These are phyloP conservation scores for Geosmithia flava DNA, from an alignment of 2,329 filamentous ascomycete species.

Conservation along the genomic window DNA sequence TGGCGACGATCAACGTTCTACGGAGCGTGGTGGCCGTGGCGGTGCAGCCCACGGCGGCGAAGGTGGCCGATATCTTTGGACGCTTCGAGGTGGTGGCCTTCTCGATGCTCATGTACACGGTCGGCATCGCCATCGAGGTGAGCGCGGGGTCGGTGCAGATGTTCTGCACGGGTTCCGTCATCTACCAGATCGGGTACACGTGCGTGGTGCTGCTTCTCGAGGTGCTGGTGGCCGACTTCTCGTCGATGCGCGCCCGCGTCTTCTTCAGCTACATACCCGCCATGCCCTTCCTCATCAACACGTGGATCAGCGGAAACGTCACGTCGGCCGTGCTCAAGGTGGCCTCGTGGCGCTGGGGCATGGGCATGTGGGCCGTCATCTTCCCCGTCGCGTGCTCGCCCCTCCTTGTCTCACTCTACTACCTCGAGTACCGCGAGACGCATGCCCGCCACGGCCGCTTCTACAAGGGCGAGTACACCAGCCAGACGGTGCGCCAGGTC, in stretches of 20 bases:
- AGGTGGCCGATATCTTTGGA: conserved; percentile 51
- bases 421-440: conserved; percentile 14
- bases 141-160: conserved; percentile 30
- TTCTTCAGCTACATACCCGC: conserved; percentile 52
- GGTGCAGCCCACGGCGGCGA: conserved; percentile 44
- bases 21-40: conserved; percentile 47
- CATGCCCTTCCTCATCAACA: conserved; percentile 46
- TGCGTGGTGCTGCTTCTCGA: conserved; percentile 44
- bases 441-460: conserved; percentile 1
- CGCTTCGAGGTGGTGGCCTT: conserved; percentile 44
- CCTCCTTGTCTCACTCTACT: conserved; percentile 30
- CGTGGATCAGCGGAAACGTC: conserved; percentile 50
- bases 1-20: conserved; percentile 46
- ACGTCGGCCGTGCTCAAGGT: conserved; percentile 32
- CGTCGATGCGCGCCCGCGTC: conserved; percentile 44
- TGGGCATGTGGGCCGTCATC: conserved; percentile 53
- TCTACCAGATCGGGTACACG: conserved; percentile 49
- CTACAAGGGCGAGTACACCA: background rate
- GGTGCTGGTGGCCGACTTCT: conserved; percentile 48
- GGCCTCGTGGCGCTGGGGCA: conserved; percentile 48
- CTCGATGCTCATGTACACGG: conserved; percentile 42
- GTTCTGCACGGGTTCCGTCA: conserved; percentile 39
- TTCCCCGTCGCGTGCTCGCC: conserved; percentile 44
- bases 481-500: background rate
- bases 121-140: conserved; percentile 41